These are phyloP conservation scores for Amanita muscaria DNA, from an alignment of 768 basidiomycete species.

Conservation along the genomic window DNA sequence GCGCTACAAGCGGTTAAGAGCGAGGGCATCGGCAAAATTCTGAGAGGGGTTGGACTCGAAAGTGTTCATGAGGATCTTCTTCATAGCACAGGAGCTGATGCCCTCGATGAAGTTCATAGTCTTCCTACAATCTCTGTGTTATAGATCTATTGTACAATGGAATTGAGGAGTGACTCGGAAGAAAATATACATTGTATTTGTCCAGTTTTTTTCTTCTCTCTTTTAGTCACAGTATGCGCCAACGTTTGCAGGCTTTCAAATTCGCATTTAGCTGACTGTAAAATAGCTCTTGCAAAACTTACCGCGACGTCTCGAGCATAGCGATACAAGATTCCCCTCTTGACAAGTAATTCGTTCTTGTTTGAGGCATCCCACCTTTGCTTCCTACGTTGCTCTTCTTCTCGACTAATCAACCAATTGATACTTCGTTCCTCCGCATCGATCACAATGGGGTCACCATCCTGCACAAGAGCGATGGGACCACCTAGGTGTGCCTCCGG, in stretches of 20 bases:
- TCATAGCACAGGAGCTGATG: conserved; percentile 28
- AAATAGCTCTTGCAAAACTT: conserved; percentile 22
- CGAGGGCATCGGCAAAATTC: conserved; percentile 54
- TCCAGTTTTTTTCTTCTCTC: no score
- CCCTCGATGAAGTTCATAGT: conserved; percentile 5
- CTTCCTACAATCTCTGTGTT: conserved; percentile 9
- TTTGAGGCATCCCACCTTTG: conserved; percentile 64
- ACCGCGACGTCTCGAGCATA: conserved; percentile 86
- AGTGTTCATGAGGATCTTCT: conserved; percentile 65
- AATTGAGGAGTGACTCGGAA: no score
- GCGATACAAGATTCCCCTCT: conserved; percentile 64
- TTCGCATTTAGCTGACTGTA: conserved; percentile 4
- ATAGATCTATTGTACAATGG: neutral
- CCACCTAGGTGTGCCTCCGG: conserved; percentile 70
- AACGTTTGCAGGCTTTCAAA: conserved; percentile 62
- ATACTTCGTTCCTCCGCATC: conserved; percentile 59
- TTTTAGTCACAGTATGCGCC: conserved; percentile 77
- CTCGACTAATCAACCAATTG: conserved; percentile 65
- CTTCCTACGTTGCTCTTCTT: conserved; percentile 50
- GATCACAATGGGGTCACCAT: conserved; percentile 73
- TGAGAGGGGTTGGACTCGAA: conserved; percentile 54
- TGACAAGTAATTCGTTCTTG: conserved; percentile 55
- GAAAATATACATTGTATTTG: no score
- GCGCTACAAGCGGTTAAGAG: conserved; percentile 63
- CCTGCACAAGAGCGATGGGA: conserved; percentile 79